Base-by-base conservation (phyloP, 495 filamentous ascomycete genomes). In the Halenospora varia region DNA sequence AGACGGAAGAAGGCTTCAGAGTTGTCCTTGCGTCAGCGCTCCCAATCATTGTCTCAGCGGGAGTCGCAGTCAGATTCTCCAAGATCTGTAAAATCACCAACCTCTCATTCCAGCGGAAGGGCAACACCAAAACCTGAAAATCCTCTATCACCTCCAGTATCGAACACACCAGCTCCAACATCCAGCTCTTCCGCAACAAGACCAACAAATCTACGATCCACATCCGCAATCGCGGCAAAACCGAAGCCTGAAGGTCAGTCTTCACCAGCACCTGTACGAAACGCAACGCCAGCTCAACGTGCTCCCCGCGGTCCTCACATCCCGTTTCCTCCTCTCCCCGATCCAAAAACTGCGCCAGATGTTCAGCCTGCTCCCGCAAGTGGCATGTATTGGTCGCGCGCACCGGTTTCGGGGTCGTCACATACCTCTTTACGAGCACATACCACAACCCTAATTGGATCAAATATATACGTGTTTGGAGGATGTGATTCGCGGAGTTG, bases 361-460 rank as follows among this genome's bases (percentile, higher is more conserved):
- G 82, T 86, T 19, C 76, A 74, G 3, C 71, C 75, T 2, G 82
- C 83, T 10, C 83, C 83, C n/a, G 80, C 83, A 17, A 82, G 79
- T 44, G 83, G 83, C 46, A 87, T 87, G 83, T 87, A 87, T 70
- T 87, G 83, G 83, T 82, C 80, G 51, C 76, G 74, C 41, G 82
- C 82, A 15, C 78, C 77, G 1, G 70, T 75, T 9, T 84, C 81
- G 3, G 83, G 83, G 10, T 66, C 76, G 13, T 66, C 80, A 29
- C 82, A 82, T 58, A 79, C 76, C 18, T 73, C 81, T 9, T 67
- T 85, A 41, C 79, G 83, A 35, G 83, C 83, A 22, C 83, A 87
- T 69, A 85, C 82, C 25, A 82, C 78, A 13, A 83, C 82, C 19
- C 69, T 84, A 17, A 70, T 85, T 10, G 83, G 82, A 4, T 82